Evolutionary conservation across 148 eudicot species (phyloP).

Genomic region (Hydrangea macrophylla): DNA sequence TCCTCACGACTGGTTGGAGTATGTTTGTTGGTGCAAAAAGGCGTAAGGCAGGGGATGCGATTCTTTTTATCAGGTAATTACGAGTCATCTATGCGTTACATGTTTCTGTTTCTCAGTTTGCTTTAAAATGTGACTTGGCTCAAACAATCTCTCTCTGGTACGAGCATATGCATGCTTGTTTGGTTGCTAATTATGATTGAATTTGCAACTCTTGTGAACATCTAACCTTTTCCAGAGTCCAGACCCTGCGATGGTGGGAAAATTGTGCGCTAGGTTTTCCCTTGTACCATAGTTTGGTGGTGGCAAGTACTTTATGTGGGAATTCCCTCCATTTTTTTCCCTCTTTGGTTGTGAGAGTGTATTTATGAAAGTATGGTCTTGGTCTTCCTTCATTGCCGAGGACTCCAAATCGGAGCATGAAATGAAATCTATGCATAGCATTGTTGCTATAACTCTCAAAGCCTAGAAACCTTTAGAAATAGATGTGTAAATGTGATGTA

Average conservation of each 20-base stretch:
- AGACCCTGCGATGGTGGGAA: no score
- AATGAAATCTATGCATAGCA: not conserved
- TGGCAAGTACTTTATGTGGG: not conserved
- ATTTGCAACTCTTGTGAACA: no score
- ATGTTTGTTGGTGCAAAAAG: slow-evolving; percentile 95
- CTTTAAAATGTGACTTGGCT: not conserved
- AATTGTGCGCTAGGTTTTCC: no score
- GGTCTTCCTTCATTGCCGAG: not conserved
- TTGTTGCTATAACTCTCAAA: not conserved
- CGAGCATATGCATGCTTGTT: not conserved
- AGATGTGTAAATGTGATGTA: not conserved
- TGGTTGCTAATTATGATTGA: not conserved
- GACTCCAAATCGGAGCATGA: not conserved
- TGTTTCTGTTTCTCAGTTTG: not conserved
- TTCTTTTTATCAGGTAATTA: slow-evolving; percentile 78
- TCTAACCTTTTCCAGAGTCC: not conserved
- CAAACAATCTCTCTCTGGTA: not conserved
- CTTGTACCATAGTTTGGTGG: no score
- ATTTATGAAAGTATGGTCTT: not conserved
- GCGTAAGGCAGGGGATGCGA: slow-evolving; percentile 88
- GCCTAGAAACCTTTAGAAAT: not conserved
- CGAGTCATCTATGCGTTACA: not conserved
- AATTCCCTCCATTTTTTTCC: not conserved
- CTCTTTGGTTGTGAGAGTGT: not conserved
- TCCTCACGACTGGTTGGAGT: slow-evolving; percentile 97